phyloP scores from a whole-genome alignment of 305 asterid genomes.

The Nicotiana rustica region DNA sequence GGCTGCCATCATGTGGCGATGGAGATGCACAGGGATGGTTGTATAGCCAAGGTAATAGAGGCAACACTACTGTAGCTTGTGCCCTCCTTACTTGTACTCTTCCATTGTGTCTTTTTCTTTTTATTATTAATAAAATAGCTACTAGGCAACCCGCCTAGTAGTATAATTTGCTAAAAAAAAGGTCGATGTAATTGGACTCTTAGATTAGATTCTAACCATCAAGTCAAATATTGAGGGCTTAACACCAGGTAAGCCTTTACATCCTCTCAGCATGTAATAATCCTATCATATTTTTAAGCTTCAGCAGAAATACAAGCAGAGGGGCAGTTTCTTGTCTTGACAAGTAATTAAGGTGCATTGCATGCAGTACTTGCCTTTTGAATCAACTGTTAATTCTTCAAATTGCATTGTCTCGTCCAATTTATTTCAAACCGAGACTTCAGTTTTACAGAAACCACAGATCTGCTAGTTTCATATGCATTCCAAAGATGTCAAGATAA shows the following conservation, averaged over 20 bases:
- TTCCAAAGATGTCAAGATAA: conserved; percentile 8
- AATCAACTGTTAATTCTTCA: conserved; percentile 19
- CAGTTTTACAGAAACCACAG: neutral
- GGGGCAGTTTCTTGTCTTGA: conserved; percentile 17
- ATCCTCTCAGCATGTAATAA: neutral
- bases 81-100: no score
- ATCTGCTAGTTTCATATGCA: conserved; percentile 29
- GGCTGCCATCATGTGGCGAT: no score
- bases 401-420: neutral
- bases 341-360: conserved; percentile 12
- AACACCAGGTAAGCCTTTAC: conserved; percentile 26
- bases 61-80: no score
- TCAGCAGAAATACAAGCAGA: conserved; percentile 10
- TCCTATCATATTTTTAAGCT: conserved; percentile 22
- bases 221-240: conserved; percentile 7
- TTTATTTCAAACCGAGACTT: neutral
- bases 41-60: no score
- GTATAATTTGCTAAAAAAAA: no score
- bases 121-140: no score
- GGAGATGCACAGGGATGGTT: no score
- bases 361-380: neutral
- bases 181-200: neutral
- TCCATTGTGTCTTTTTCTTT: no score
- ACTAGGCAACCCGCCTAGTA: no score
- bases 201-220: neutral